Percentiles rank a stretch among this genome's conserved stretches.
Conservation (phyloP, 148 eudicot genomes). For the Simmondsia chinensis region DNA sequence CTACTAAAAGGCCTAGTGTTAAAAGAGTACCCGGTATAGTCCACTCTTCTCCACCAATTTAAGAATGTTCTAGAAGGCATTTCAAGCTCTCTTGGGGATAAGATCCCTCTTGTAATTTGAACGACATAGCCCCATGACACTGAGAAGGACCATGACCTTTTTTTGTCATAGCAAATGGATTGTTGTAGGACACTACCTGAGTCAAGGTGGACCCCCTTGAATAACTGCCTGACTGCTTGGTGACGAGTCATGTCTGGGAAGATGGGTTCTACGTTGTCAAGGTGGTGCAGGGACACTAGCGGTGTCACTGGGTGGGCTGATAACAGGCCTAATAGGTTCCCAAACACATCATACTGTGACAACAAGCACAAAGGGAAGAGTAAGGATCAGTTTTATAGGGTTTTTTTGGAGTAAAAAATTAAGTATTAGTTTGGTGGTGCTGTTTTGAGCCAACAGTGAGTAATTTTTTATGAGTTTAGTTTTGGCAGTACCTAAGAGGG, state of each 20-base stretch:
- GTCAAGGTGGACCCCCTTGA: slow-evolving; percentile 16
- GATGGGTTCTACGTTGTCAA: slow-evolving; percentile 30
- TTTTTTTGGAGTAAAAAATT: too few species aligned
- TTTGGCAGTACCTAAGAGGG: too few species aligned
- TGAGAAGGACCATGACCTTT: slow-evolving; percentile 22
- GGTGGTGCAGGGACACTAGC: slow-evolving; percentile 27
- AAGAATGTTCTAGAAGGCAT: slow-evolving; percentile 35
- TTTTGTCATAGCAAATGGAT: slow-evolving; percentile 36
- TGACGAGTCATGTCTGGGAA: slow-evolving; percentile 24
- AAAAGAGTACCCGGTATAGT: slow-evolving; percentile 33
- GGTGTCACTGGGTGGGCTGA: slow-evolving; percentile 39
- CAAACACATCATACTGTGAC: slow-evolving; percentile 43
- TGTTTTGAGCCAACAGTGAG: too few species aligned
- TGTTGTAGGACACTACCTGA: slow-evolving; percentile 33
- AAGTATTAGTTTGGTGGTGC: too few species aligned
- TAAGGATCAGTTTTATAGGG: too few species aligned
- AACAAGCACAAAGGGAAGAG: too few species aligned
- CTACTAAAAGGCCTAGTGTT: slow-evolving; percentile 31
- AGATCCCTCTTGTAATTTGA: slow-evolving; percentile 28
- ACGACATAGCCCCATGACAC: slow-evolving; percentile 36
- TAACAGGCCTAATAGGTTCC: slow-evolving; percentile 22
- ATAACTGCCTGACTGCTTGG: slow-evolving; percentile 20
- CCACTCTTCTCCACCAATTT: slow-evolving; percentile 32
- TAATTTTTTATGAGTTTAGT: too few species aligned
- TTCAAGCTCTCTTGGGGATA: slow-evolving; percentile 29